Conservation (phyloP, 345 rosid species). For the Populus pruinosa region DNA sequence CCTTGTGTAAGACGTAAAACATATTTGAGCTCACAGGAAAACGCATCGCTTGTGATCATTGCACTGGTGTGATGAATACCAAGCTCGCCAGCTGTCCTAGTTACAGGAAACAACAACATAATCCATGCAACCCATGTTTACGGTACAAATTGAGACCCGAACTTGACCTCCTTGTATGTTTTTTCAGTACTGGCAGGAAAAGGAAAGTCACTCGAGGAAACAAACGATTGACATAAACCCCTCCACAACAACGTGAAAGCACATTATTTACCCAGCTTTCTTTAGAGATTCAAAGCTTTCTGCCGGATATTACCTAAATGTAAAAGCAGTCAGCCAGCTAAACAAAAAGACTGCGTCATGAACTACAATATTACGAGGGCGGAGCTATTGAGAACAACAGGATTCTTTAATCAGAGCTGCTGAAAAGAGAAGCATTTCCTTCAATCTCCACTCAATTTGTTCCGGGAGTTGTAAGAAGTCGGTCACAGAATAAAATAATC, state of each 20-base stretch:
- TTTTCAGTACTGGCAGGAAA: too few relatives aligned
- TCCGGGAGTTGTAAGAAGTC: neutral
- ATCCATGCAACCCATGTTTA: neutral
- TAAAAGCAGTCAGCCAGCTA: neutral
- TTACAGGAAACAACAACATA: neutral
- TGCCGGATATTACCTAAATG: neutral
- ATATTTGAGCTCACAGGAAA: neutral
- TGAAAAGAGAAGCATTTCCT: neutral
- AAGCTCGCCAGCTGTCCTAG: neutral
- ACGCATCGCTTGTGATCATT: neutral
- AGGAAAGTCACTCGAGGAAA: neutral
- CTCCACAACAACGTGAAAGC: neutral
- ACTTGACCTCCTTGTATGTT: too few relatives aligned
- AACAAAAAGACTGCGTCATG: neutral
- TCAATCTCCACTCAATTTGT: neutral
- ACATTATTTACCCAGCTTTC: neutral
- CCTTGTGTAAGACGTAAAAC: neutral
- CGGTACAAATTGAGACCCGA: too few relatives aligned
- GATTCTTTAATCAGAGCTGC: neutral
- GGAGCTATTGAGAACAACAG: too few relatives aligned
- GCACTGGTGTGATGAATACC: neutral
- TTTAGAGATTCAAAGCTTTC: neutral
- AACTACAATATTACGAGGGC: neutral
- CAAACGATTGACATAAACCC: neutral
- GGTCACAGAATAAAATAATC: neutral